Percentiles rank a stretch among this genome's conserved stretches.
phyloP scores from a whole-genome alignment of 1,284 basidiomycete species.

The Xerocomus minutiporus region DNA sequence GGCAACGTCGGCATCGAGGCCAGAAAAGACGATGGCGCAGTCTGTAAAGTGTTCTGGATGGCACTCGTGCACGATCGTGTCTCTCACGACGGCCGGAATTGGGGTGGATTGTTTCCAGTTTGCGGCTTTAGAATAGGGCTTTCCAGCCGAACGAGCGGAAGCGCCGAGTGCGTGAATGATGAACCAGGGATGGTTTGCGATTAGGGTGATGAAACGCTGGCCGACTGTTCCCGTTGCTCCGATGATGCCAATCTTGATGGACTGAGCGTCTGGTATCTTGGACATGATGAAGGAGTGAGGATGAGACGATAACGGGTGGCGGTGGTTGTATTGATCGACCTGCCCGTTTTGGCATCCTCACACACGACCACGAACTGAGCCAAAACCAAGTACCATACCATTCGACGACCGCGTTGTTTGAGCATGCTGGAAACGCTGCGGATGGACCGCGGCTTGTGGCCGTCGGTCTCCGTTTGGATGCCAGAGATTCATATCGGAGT shows the following conservation, averaged over 20 bases:
- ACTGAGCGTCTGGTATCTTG: slow-evolving; percentile 16
- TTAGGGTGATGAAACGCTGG: slow-evolving; percentile 90
- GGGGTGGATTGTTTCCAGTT: slow-evolving; percentile 89
- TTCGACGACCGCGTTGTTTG: neutral
- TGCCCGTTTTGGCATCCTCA: neutral
- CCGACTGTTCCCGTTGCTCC: slow-evolving; percentile 97
- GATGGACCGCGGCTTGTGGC: neutral
- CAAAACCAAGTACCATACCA: neutral
- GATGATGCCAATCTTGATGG: slow-evolving; percentile 84
- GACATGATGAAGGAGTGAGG: slow-evolving; percentile 15
- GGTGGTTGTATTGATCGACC: neutral
- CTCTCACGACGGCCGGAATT: slow-evolving; percentile 67
- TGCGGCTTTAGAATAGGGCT: slow-evolving; percentile 73
- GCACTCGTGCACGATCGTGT: slow-evolving; percentile 79
- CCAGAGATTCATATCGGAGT: neutral
- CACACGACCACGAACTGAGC: neutral
- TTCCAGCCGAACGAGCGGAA: slow-evolving; percentile 84
- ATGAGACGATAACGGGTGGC: slow-evolving; percentile 1
- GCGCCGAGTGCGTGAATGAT: slow-evolving; percentile 85
- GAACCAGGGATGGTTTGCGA: slow-evolving; percentile 90
- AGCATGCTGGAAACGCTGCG: neutral
- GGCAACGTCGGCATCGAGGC: slow-evolving; percentile 90
- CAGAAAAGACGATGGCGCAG: slow-evolving; percentile 91
- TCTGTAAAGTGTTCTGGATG: slow-evolving; percentile 72
- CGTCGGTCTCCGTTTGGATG: neutral